Conservation (phyloP, 352 stramenopile species). For the Pythium phragmiticola region DNA sequence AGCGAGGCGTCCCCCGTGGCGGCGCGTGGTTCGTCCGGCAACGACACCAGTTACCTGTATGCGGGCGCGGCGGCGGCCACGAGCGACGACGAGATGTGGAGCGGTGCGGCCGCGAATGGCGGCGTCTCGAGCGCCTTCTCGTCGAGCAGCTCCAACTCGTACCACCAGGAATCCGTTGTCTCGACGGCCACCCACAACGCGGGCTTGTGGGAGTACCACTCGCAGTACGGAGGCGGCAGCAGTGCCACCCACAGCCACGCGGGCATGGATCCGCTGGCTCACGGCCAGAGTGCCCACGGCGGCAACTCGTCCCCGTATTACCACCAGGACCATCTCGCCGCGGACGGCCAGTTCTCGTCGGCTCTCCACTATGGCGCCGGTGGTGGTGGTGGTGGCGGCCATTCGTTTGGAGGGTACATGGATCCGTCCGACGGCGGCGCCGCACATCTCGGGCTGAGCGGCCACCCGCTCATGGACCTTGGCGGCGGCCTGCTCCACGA, state of each 20-base stretch:
- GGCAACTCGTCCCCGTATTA: conserved; percentile 18
- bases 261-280: conserved; percentile 13
- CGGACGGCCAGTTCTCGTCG: conserved; percentile 18
- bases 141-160: conserved; percentile 6
- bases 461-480: conserved; percentile 22
- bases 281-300: not conserved
- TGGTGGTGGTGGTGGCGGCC: conserved; percentile 12
- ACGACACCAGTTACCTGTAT: conserved; percentile 27
- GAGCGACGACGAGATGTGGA: conserved; percentile 28
- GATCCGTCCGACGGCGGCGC: conserved; percentile 19
- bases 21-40: conserved; percentile 7
- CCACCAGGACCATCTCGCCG: conserved; percentile 14
- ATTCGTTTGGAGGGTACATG: conserved; percentile 21
- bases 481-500: conserved; percentile 25
- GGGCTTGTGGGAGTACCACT: conserved; percentile 21
- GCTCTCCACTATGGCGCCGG: conserved; percentile 11
- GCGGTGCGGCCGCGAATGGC: not conserved
- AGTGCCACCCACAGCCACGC: not conserved
- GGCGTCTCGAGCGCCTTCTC: conserved; percentile 24
- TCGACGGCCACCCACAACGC: conserved; percentile 1
- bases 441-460: conserved; percentile 10
- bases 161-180: conserved; percentile 24
- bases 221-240: conserved; percentile 11
- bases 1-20: not conserved
- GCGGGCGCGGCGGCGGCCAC: not conserved